Percentiles rank a stretch among this genome's conserved stretches.
phyloP scores from a whole-genome alignment of 768 basidiomycete species.

The Hygrophorus pudorinus region DNA sequence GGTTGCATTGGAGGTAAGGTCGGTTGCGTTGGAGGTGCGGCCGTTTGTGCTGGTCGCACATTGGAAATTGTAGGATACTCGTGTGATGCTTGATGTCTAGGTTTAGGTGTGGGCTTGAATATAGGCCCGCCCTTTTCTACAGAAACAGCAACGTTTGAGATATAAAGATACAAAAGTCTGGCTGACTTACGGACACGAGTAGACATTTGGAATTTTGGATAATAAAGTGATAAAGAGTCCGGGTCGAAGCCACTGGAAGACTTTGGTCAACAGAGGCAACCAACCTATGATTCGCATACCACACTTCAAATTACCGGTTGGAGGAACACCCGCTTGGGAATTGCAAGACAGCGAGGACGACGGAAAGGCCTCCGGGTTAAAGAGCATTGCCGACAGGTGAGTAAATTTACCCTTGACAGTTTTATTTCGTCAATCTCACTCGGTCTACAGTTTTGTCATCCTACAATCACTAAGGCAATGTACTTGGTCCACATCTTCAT shows the following conservation, averaged over 20 bases:
- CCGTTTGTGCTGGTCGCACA: too few relatives aligned
- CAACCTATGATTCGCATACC: constrained; percentile 2
- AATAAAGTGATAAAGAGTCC: too few relatives aligned
- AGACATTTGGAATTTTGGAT: too few relatives aligned
- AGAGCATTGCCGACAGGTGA: constrained; percentile 51
- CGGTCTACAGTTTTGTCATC: constrained; percentile 42
- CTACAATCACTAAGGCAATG: constrained; percentile 67
- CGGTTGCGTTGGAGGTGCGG: too few relatives aligned
- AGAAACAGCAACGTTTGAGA: constrained; percentile 7
- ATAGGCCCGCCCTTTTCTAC: constrained; percentile 67
- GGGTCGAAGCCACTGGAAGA: not conserved
- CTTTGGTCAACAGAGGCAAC: constrained; percentile 10
- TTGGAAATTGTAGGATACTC: not conserved
- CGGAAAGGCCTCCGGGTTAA: constrained; percentile 20
- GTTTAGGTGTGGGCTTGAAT: constrained; percentile 58
- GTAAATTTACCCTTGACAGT: not conserved
- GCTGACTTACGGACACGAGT: constrained; percentile 55
- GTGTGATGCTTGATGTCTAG: constrained; percentile 33
- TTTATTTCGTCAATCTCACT: constrained; percentile 1
- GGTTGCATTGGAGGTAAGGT: too few relatives aligned
- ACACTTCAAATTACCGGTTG: constrained; percentile 40
- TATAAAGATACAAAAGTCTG: not conserved
- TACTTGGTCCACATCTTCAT: constrained; percentile 16
- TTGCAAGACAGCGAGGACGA: constrained; percentile 33
- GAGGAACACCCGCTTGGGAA: constrained; percentile 53